Conservation (phyloP, 2,329 filamentous ascomycete species). For the Hypoxylon sp. region DNA sequence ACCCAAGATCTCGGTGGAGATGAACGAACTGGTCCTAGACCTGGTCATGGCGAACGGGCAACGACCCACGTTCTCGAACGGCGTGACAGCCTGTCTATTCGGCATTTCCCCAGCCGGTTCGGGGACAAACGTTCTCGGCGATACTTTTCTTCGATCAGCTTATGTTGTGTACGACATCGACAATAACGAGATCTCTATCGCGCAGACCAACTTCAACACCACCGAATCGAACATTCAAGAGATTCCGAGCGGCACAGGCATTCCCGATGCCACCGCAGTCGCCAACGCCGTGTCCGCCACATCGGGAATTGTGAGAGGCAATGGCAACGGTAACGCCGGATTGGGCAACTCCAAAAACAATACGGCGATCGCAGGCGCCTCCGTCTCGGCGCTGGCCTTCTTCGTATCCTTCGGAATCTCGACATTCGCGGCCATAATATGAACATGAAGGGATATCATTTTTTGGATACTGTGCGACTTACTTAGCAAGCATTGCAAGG, state of each 20-base stretch:
- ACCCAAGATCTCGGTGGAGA: slow-evolving; percentile 65
- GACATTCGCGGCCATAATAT: slow-evolving; percentile 37
- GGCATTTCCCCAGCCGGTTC: slow-evolving; percentile 71
- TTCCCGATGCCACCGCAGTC: slow-evolving; percentile 68
- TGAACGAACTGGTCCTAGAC: slow-evolving; percentile 71
- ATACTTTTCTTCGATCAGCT: slow-evolving; percentile 80
- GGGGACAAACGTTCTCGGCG: slow-evolving; percentile 73
- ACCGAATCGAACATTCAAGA: slow-evolving; percentile 64
- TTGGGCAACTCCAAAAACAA: slow-evolving; percentile 24
- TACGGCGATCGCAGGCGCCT: slow-evolving; percentile 20
- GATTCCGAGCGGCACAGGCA: slow-evolving; percentile 63
- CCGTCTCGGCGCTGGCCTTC: slow-evolving; percentile 27
- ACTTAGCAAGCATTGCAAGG: slow-evolving; percentile 37
- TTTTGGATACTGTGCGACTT: slow-evolving; percentile 21
- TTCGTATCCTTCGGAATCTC: slow-evolving; percentile 37
- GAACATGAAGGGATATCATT: slow-evolving; percentile 13
- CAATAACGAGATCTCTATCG: slow-evolving; percentile 78
- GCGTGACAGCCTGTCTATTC: slow-evolving; percentile 71
- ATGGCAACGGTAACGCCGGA: slow-evolving; percentile 39
- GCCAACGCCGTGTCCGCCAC: slow-evolving; percentile 63
- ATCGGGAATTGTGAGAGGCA: slow-evolving; percentile 53
- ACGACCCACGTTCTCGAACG: slow-evolving; percentile 65
- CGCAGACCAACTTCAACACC: slow-evolving; percentile 73
- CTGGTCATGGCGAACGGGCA: slow-evolving; percentile 60
- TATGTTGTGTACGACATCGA: slow-evolving; percentile 81